phyloP scores from a whole-genome alignment of 2,329 filamentous ascomycete species.

The Curvularia sp. region DNA sequence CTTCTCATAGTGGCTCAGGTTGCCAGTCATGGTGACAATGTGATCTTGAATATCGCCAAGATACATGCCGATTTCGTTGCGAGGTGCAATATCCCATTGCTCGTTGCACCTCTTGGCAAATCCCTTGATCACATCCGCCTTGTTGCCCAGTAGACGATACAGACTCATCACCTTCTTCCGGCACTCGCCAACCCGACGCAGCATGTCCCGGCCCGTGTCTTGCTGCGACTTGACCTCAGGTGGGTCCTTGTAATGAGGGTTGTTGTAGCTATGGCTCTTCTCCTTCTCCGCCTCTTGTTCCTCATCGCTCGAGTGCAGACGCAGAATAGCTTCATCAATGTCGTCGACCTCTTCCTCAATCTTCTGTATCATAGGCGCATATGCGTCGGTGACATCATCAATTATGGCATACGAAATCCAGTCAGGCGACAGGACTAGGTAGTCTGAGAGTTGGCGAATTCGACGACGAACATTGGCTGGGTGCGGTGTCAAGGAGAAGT shows the following conservation, averaged over 20 bases:
- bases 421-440: slow-evolving; percentile 88
- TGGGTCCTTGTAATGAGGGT: slow-evolving; percentile 45
- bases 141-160: slow-evolving; percentile 91
- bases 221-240: slow-evolving; percentile 53
- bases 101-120: slow-evolving; percentile 99
- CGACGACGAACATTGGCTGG: slow-evolving; percentile 93
- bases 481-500: slow-evolving; percentile 95
- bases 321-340: slow-evolving; percentile 90
- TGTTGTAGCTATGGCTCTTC: slow-evolving; percentile 36
- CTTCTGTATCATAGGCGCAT: slow-evolving; percentile 86
- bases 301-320: slow-evolving; percentile 71
- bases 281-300: slow-evolving; percentile 41
- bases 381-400: slow-evolving; percentile 97
- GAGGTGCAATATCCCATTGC: slow-evolving; percentile 93
- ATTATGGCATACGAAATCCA: slow-evolving; percentile 99
- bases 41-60: slow-evolving; percentile 98
- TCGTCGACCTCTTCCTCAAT: slow-evolving; percentile 98
- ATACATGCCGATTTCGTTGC: slow-evolving; percentile 96
- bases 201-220: slow-evolving; percentile 75
- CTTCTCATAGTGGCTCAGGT: slow-evolving; percentile 96
- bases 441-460: slow-evolving; percentile 92
- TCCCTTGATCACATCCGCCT: slow-evolving; percentile 98
- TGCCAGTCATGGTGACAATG: slow-evolving; percentile 98
- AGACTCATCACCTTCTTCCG: slow-evolving; percentile 97
- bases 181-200: slow-evolving; percentile 89